Percentiles rank a stretch among this genome's conserved stretches.
phyloP scores from a whole-genome alignment of 1,284 basidiomycete genomes.

The Sporisorium sorghi region DNA sequence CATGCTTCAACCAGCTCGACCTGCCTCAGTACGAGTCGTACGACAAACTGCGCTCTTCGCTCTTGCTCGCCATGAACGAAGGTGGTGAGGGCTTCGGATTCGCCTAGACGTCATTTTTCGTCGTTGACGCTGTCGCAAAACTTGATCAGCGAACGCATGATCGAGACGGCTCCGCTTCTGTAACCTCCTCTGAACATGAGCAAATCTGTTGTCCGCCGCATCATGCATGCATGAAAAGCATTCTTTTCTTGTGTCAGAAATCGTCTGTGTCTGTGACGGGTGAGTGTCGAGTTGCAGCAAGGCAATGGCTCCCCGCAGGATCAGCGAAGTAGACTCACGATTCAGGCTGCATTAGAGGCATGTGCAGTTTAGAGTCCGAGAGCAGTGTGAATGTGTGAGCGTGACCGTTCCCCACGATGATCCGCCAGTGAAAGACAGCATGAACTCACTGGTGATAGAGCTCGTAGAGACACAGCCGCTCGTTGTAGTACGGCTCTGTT shows the following conservation, averaged over 20 bases:
- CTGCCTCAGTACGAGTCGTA: constrained; percentile 68
- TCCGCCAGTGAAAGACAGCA: neutral
- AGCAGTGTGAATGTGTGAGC: constrained; percentile 3
- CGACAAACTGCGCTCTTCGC: constrained; percentile 54
- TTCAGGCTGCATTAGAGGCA: constrained; percentile 20
- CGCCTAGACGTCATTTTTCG: constrained; percentile 37
- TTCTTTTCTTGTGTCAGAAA: constrained; percentile 1
- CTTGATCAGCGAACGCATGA: constrained; percentile 41
- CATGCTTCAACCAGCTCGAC: constrained; percentile 74
- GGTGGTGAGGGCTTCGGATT: constrained; percentile 69
- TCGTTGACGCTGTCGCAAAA: constrained; percentile 19
- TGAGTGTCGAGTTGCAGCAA: neutral
- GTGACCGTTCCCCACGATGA: neutral
- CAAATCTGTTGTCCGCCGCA: constrained; percentile 18
- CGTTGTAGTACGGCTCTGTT: constrained; percentile 34
- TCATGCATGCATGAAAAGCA: neutral
- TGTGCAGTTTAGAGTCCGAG: neutral
- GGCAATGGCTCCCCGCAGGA: neutral
- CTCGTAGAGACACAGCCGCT: constrained; percentile 39
- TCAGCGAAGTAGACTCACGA: constrained; percentile 18
- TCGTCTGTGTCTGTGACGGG: neutral
- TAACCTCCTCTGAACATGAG: constrained; percentile 47
- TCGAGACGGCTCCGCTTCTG: constrained; percentile 42
- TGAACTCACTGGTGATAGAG: constrained; percentile 46
- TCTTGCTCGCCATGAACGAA: constrained; percentile 66